Evolutionary conservation across 768 basidiomycete genomes (phyloP).

Genomic region (Terana coerulea): DNA sequence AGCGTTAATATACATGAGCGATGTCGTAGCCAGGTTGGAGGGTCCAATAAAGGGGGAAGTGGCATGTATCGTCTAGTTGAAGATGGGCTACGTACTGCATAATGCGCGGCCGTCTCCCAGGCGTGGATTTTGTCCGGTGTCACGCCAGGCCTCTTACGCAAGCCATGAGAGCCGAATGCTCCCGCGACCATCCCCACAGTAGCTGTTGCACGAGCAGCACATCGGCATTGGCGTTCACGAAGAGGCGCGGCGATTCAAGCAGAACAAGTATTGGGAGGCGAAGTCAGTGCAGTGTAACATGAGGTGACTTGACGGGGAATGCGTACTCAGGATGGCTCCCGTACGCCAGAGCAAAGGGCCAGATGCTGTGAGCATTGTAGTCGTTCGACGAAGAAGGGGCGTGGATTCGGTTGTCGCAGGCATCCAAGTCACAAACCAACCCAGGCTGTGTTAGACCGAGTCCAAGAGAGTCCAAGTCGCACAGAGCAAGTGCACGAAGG

Average conservation of each 20-base stretch:
- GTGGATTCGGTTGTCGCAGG: conserved; percentile 19
- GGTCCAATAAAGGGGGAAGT: neutral
- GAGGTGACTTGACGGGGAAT: neutral
- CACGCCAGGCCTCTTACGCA: conserved; percentile 44
- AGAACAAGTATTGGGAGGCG: neutral
- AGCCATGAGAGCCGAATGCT: conserved; percentile 67
- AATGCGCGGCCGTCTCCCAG: conserved; percentile 62
- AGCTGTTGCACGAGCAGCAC: conserved; percentile 20
- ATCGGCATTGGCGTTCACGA: neutral
- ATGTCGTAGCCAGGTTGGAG: neutral
- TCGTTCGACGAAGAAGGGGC: conserved; percentile 21
- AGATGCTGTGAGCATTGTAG: conserved; percentile 8
- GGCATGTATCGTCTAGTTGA: neutral
- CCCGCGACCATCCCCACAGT: conserved; percentile 53
- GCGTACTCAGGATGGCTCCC: conserved; percentile 23
- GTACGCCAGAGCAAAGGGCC: conserved; percentile 23
- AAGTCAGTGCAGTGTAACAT: neutral
- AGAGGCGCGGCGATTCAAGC: neutral
- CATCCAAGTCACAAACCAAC: conserved; percentile 14
- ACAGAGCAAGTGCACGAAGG: too few relatives aligned
- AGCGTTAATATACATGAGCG: neutral
- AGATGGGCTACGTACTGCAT: conserved; percentile 43
- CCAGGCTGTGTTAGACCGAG: too few relatives aligned
- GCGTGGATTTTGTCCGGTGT: conserved; percentile 50
- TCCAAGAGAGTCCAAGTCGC: too few relatives aligned